Conservation (phyloP, 352 stramenopile species). For the Phytophthora nicotianae region DNA sequence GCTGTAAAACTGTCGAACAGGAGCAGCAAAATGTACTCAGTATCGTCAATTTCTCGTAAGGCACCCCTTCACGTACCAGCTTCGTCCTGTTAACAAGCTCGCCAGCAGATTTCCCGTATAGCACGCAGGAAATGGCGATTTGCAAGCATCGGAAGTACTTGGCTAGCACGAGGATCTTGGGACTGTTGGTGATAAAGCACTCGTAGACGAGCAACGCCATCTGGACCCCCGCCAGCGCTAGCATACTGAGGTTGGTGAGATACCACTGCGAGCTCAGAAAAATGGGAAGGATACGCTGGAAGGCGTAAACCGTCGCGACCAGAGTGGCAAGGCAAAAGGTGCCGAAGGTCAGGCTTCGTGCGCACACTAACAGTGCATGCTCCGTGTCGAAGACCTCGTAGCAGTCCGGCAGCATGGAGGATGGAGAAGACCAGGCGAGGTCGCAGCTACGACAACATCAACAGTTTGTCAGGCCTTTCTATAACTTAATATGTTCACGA, state of each 20-base stretch:
- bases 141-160: slow-evolving; percentile 80
- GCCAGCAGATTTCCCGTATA: slow-evolving; percentile 73
- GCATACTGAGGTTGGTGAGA: slow-evolving; percentile 63
- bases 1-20: slow-evolving; percentile 44
- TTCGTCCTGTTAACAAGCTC: slow-evolving; percentile 56
- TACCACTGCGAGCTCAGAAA: slow-evolving; percentile 67
- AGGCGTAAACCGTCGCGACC: slow-evolving; percentile 43
- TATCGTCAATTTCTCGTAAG: too few relatives aligned
- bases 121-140: slow-evolving; percentile 66
- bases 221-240: slow-evolving; percentile 58
- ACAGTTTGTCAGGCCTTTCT: too few relatives aligned
- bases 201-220: slow-evolving; percentile 72
- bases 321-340: slow-evolving; percentile 61
- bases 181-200: slow-evolving; percentile 63
- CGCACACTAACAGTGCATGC: slow-evolving; percentile 52
- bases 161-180: slow-evolving; percentile 64
- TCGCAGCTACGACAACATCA: too few relatives aligned
- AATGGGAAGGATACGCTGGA: slow-evolving; percentile 58
- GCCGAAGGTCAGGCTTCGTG: slow-evolving; percentile 68
- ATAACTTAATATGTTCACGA: too few relatives aligned
- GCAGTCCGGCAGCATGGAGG: slow-evolving; percentile 54
- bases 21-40: slow-evolving; percentile 4
- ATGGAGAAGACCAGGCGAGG: not conserved
- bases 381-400: slow-evolving; percentile 42
- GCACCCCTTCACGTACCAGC: slow-evolving; percentile 25